Base-by-base conservation (phyloP, 495 filamentous ascomycete genomes). In the Pseudomonodictys pantanalensis region DNA sequence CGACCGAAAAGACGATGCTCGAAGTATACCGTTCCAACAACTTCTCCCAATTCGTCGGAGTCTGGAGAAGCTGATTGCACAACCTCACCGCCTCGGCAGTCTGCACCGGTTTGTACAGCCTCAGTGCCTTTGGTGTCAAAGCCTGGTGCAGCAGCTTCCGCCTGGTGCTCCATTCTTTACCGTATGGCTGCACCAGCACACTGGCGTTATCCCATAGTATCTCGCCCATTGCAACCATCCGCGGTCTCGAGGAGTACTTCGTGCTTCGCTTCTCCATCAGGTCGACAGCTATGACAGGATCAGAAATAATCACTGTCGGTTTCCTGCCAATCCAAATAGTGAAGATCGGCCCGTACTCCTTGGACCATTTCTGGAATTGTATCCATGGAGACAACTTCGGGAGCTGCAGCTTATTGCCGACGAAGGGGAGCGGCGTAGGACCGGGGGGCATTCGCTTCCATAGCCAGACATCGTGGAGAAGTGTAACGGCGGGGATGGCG, bases 21-120 rank as follows among this genome's bases (percentile, higher is more conserved):
- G 81, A 81, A 2, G 84, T 83, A 58, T 84, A 87, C 30, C 84
- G 73, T 66, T 87, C 83, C 7, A 87, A 72, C 43, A 84, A 81
- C 69, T 81, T 83, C 43, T 82, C 82, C 69, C 83, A 87, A 29
- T 77, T 70, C 22, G 38, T 18, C 8, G 72, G 71, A 25, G 58
- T 61, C 3, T 58, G n/a, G 1, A 75, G 60, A 0, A 75, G 64
- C n/a, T 71, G 61, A 30, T 43, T 57, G 46, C 70, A 75, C 17
- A 76, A 45, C 24, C 72, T 48, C 8, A 50, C 61, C 2, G 75
- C 74, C 57, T 77, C 75, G 5, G 75, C 75, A 17, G 72, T 70
- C 47, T 77, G 75, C 17, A 73, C 67, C 3, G 73, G 73, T 52
- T 78, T 74, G 64, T 84, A 83, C 15, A 77, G 69, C 48, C 75